Conservation (phyloP, 352 stramenopile genomes). For the Thalassiosira mediterranea region DNA sequence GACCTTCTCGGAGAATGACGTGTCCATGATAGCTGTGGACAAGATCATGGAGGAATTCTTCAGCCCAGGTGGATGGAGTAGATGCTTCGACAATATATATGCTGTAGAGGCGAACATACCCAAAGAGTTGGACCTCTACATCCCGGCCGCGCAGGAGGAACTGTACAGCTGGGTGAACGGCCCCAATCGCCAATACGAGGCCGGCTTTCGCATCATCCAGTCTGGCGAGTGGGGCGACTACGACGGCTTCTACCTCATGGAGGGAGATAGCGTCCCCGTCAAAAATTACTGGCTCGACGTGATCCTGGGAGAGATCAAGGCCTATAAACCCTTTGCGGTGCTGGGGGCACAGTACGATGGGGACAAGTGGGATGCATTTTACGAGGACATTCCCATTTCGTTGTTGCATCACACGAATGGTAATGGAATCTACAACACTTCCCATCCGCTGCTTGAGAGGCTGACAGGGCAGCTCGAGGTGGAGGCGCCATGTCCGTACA, state of each 20-base stretch:
- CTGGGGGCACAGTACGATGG: constrained; percentile 70
- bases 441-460: too few species aligned
- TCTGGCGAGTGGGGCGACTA: constrained; percentile 60
- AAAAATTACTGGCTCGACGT: constrained; percentile 69
- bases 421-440: constrained; percentile 79
- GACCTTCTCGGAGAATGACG: constrained; percentile 60
- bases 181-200: constrained; percentile 71
- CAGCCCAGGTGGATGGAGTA: constrained; percentile 59
- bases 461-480: too few species aligned
- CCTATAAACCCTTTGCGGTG: too few species aligned
- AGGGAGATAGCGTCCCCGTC: constrained; percentile 69
- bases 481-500: too few species aligned
- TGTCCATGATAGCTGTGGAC: constrained; percentile 61
- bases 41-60: constrained; percentile 66
- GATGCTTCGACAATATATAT: constrained; percentile 70
- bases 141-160: constrained; percentile 45
- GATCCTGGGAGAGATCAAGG: too few species aligned
- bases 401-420: constrained; percentile 74
- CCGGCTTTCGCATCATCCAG: constrained; percentile 64
- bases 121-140: constrained; percentile 56
- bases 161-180: constrained; percentile 69
- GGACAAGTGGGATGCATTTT: constrained; percentile 77
- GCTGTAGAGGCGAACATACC: constrained; percentile 70
- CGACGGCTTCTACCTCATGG: too few species aligned
- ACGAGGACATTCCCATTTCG: constrained; percentile 71